Evolutionary conservation across 179 eudicot species (phyloP), one percentile per base, ranked within the genome.

Genomic region (Corrigiola litoralis): DNA sequence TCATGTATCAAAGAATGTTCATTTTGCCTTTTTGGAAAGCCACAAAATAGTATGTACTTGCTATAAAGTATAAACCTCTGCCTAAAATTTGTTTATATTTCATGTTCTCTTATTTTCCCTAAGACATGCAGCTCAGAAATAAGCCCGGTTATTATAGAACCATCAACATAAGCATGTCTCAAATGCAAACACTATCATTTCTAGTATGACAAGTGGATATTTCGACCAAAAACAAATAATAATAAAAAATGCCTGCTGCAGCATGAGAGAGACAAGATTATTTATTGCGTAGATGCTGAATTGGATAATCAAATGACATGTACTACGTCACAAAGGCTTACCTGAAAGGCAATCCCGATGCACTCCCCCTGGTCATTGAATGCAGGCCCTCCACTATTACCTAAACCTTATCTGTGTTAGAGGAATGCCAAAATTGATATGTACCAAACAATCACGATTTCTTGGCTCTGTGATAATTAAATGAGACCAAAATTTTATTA

Each of bases 311-410:
- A n/a, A n/a, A n/a, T n/a, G n/a, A n/a, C n/a, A n/a, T n/a, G 46
- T 27, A 57, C 18, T 25, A 27, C 36, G 41, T 61, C 65, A 44
- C 12, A n/a, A 25, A 61, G 11, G 20, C 46, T 56, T 87, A 92
- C 98, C 97, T 92, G 98, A 83, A 92, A 92, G 16, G 98, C 98
- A 69, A 92, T 87, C 32, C 98, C 98, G 59, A 92, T 86, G 85
- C 98, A 92, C 73, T 92, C 94, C 65, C 97, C 97, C 68, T 82
- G 85, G 68, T 84, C 97, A 68, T 90, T 92, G 76, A 92, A 92
- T 66, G 98, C 98, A 82, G 98, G 98, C 52, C 98, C 98, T 25
- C 98, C 98, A 56, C 98, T 92, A 79, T 92, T 92, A 66, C 98
- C 98, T 92, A 77, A 69, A 79, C 71, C 37, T 16, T 21, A 56